Evolutionary conservation across 2,329 filamentous ascomycete species (phyloP).

Genomic region (Coccinonectria pachysandricola): DNA sequence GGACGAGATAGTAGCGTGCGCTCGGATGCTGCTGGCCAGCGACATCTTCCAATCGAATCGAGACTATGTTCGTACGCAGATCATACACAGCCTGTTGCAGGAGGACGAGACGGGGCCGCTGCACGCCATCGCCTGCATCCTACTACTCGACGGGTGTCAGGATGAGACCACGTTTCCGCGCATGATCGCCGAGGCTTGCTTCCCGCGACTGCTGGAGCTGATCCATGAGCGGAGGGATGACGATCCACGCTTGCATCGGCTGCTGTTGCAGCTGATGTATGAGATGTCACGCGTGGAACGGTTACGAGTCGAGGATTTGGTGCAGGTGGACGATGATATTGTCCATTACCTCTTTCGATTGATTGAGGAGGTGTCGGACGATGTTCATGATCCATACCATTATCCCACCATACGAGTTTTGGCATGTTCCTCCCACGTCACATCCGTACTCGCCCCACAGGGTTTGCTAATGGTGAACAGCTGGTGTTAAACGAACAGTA

Average conservation of each 20-base stretch:
- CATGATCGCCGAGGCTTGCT: constrained; percentile 81
- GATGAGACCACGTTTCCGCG: constrained; percentile 71
- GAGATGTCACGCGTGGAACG: constrained; percentile 93
- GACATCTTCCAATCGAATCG: constrained; percentile 62
- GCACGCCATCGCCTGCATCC: constrained; percentile 70
- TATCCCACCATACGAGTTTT: constrained; percentile 90
- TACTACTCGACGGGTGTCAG: constrained; percentile 75
- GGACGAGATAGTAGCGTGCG: constrained; percentile 70
- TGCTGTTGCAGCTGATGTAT: constrained; percentile 82
- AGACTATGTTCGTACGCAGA: constrained; percentile 84
- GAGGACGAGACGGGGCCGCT: constrained; percentile 77
- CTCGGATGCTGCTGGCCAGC: constrained; percentile 67
- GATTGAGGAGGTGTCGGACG: constrained; percentile 79
- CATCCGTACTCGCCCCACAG: not conserved
- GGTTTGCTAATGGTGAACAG: constrained; percentile 36
- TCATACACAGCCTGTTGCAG: constrained; percentile 82
- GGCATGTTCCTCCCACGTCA: constrained; percentile 40
- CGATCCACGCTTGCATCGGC: constrained; percentile 63
- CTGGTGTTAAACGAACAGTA: constrained; percentile 97
- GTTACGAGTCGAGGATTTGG: constrained; percentile 64
- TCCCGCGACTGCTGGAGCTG: constrained; percentile 72
- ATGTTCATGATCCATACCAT: constrained; percentile 86
- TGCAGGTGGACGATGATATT: constrained; percentile 71
- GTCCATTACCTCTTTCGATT: constrained; percentile 74
- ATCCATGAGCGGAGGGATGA: constrained; percentile 56